Evolutionary conservation across 176 grass and related monocot species (phyloP), one percentile per base, ranked within the genome.

Genomic region (Chloris gayana): DNA sequence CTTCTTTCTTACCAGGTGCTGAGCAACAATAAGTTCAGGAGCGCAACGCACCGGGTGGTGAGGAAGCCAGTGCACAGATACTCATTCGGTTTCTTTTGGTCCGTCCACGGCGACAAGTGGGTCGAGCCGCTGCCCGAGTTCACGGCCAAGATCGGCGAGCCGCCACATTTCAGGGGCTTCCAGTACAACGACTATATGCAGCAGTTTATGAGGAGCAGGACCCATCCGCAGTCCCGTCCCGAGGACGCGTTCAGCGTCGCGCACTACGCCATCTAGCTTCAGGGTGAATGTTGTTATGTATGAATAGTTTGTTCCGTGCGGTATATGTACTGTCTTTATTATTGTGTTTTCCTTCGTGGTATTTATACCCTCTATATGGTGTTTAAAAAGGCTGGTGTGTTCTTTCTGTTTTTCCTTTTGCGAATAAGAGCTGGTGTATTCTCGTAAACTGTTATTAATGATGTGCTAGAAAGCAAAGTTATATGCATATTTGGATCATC

Each of bases 101-200:
- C 5, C 54, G 1, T 78, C 45, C 66, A 77, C 14, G 73, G 86
- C 10, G 59, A 88, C 21, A 77, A 60, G 44, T 88, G 80, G 80
- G n/a, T 88, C 14, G 86, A 88, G 74, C 86, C 86, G 22, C 46
- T 83, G 73, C 86, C 86, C 4, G 24, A 72, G 57, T 88, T 83
- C 35, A 44, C 80, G 33, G 59, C 3, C 17, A 25, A 78, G 70
- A 24, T 58, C 46, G 79, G 73, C 25, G 80, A 79, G 13, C 1
- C 57, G n/a, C 83, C 80, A 13, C 42, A 18, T 13, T 88, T 49
- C 86, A 77, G 58, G 21, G 73, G 73, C 12, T 83, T 88, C 80
- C 12, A 3, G 21, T 88, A 83, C 45, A 65, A 27, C 0, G 79
- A 88, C 1, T 88, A 78, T 2, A 17, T 42, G 67, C 80, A n/a